A percentile compares a stretch with the other conserved stretches of the same genome.
Evolutionary conservation across 805 yeast species (phyloP).

Genomic region (Hanseniaspora vineae): DNA sequence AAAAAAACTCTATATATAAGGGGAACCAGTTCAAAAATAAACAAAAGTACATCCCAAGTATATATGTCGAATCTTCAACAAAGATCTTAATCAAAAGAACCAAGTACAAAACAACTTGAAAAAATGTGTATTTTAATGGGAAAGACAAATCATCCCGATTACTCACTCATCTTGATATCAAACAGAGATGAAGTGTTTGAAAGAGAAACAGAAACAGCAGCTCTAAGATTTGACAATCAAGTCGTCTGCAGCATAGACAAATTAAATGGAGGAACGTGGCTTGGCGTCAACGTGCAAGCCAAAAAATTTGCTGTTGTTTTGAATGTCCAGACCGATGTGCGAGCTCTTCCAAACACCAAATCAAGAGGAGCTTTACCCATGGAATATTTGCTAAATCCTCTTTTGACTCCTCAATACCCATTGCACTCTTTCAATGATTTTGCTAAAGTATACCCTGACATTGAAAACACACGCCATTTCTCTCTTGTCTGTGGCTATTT

Average conservation of each 20-base stretch:
- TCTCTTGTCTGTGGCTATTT: slow-evolving; percentile 27
- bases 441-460: slow-evolving; percentile 13
- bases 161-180: slow-evolving; percentile 62
- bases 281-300: slow-evolving; percentile 52
- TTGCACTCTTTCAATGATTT: slow-evolving; percentile 12
- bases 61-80: background rate
- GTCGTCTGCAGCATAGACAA: slow-evolving; percentile 17
- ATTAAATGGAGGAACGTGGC: slow-evolving; percentile 82
- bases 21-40: background rate
- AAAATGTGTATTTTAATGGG: slow-evolving; percentile 70
- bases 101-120: too few species aligned
- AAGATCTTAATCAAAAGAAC: too few species aligned
- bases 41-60: background rate
- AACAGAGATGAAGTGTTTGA: slow-evolving; percentile 79
- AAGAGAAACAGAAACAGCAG: slow-evolving; percentile 57
- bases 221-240: slow-evolving; percentile 45
- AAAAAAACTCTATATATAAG: background rate
- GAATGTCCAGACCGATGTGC: slow-evolving; percentile 32
- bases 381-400: slow-evolving; percentile 23
- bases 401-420: slow-evolving; percentile 10
- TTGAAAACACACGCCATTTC: slow-evolving; percentile 19
- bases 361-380: slow-evolving; percentile 38
- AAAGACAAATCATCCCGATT: slow-evolving; percentile 57
- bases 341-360: slow-evolving; percentile 9
- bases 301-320: slow-evolving; percentile 61